Conservation (phyloP, 1,139 yeast species). For the Hanseniaspora sp. region DNA sequence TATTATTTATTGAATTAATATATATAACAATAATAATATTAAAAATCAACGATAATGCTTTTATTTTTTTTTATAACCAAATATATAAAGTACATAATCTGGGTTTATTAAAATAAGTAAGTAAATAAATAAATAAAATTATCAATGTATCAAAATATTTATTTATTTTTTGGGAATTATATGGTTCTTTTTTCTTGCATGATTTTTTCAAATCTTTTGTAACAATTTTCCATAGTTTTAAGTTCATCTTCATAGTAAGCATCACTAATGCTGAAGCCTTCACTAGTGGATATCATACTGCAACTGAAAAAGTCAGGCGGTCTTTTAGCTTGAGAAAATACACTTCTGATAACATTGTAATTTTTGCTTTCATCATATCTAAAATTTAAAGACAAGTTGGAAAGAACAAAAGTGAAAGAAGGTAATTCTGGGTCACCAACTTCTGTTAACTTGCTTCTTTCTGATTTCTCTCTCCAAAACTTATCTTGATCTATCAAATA, state of each 20-base stretch:
- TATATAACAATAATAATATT: too few species aligned
- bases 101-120: background rate
- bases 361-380: background rate
- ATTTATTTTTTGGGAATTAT: too few species aligned
- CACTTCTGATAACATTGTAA: background rate
- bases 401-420: background rate
- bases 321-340: constrained; percentile 13
- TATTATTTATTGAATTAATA: background rate
- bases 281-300: constrained; percentile 1
- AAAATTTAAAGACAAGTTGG: constrained; percentile 8
- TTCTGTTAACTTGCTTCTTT: background rate
- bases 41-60: background rate
- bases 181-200: background rate
- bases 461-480: background rate
- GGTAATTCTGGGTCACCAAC: background rate
- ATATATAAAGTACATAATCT: background rate
- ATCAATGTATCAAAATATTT: background rate
- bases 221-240: background rate
- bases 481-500: background rate
- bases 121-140: background rate
- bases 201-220: background rate
- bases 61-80: constrained; percentile 2
- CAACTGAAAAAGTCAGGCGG: constrained; percentile 2
- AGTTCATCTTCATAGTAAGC: background rate
- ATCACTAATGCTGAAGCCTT: background rate